phyloP scores from a whole-genome alignment of 768 basidiomycete species.

The Coprinellus aureogranulatus region DNA sequence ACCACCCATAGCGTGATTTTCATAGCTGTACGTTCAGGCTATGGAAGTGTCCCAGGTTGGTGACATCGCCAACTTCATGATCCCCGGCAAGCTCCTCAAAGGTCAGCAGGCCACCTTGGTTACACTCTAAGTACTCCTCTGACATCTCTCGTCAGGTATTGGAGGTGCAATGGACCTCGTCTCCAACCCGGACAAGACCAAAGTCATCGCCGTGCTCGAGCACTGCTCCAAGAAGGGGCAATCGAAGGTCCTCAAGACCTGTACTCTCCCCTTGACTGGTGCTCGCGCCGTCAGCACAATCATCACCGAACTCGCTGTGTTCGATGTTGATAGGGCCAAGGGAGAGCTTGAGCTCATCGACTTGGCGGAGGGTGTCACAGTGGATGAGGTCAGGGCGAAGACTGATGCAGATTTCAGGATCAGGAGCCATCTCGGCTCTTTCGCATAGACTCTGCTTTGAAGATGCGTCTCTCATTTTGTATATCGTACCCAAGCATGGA shows the following conservation, averaged over 20 bases:
- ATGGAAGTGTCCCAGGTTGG: constrained; percentile 94
- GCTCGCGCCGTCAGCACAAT: constrained; percentile 86
- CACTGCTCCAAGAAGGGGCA: constrained; percentile 88
- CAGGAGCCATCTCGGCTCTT: constrained; percentile 45
- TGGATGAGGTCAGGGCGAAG: constrained; percentile 84
- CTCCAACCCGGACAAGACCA: constrained; percentile 94
- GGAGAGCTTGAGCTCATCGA: constrained; percentile 77
- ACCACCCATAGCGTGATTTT: not conserved
- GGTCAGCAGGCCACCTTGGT: constrained; percentile 34
- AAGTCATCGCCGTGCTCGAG: constrained; percentile 87
- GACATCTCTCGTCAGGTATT: constrained; percentile 53
- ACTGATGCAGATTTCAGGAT: constrained; percentile 83
- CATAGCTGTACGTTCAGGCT: constrained; percentile 45
- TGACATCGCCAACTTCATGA: constrained; percentile 98
- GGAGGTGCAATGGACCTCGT: constrained; percentile 97
- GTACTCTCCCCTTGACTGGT: constrained; percentile 84
- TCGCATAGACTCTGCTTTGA: constrained; percentile 20
- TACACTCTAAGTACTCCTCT: constrained; percentile 9
- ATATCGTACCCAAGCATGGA: too few relatives aligned
- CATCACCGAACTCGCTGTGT: constrained; percentile 90
- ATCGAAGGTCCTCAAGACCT: constrained; percentile 82
- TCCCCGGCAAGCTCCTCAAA: constrained; percentile 90
- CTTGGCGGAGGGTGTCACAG: constrained; percentile 75
- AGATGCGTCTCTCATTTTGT: too few relatives aligned
- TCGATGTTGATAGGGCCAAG: constrained; percentile 76